Conservation (phyloP, 805 yeast genomes). For the Starmera quercuum region DNA sequence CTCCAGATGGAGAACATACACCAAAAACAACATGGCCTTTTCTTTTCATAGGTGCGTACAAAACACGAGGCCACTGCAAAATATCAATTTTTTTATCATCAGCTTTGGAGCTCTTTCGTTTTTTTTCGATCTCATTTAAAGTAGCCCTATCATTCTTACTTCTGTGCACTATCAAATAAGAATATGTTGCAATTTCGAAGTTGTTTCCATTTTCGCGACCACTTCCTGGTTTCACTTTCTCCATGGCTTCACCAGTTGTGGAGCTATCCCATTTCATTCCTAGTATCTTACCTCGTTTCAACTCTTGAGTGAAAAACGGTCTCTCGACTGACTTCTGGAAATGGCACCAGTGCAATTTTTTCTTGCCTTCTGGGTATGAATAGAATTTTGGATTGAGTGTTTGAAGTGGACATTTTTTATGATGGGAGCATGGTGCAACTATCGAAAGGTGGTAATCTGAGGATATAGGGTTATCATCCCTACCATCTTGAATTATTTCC, state of each 20-base stretch:
- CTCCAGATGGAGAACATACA: slow-evolving; percentile 74
- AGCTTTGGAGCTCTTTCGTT: slow-evolving; percentile 26
- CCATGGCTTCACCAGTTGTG: slow-evolving; percentile 47
- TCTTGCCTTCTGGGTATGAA: slow-evolving; percentile 44
- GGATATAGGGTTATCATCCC: not conserved
- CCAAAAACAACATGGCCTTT: slow-evolving; percentile 78
- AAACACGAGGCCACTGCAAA: slow-evolving; percentile 60
- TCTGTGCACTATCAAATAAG: slow-evolving; percentile 69
- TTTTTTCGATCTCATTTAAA: slow-evolving; percentile 31
- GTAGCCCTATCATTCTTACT: slow-evolving; percentile 35
- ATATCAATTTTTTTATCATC: slow-evolving; percentile 20
- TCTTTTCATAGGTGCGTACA: slow-evolving; percentile 64
- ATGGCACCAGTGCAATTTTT: slow-evolving; percentile 68
- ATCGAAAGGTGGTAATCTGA: slow-evolving; percentile 46
- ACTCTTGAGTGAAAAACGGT: slow-evolving; percentile 73
- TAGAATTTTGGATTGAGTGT: slow-evolving; percentile 64
- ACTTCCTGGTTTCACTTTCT: slow-evolving; percentile 47
- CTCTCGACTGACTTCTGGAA: slow-evolving; percentile 65
- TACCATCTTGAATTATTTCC: slow-evolving; percentile 6
- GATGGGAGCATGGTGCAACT: slow-evolving; percentile 90
- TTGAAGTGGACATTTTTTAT: slow-evolving; percentile 80
- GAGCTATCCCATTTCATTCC: slow-evolving; percentile 64
- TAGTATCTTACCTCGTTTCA: slow-evolving; percentile 73
- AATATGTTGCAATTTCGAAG: slow-evolving; percentile 62
- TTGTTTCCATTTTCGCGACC: slow-evolving; percentile 73